Base-by-base conservation (phyloP, 495 filamentous ascomycete genomes). In the Aspergillus nidulans region DNA sequence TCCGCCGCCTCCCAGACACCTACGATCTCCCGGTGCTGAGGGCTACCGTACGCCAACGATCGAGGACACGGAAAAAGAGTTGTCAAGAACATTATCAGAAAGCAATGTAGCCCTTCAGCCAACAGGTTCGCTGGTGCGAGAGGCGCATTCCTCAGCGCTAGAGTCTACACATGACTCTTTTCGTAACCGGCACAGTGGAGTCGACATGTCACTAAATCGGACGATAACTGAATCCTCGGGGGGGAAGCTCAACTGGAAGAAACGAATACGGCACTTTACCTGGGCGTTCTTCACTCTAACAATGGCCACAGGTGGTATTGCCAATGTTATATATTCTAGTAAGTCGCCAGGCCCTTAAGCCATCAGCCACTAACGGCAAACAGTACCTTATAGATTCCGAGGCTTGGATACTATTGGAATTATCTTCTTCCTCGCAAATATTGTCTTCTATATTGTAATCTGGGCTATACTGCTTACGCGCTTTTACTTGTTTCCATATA, bases 261-360 rank as follows among this genome's bases (percentile, higher is more conserved):
- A 76, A 45, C 67, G 77, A 4, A 75, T 80, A 56, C 70, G 76
- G 3, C 76, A 81, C 66, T 65, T 76, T 34, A 81, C 79, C 1
- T 89, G 85, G 86, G 85, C 84, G 6, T 90, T 82, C 71, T 89
- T 89, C 53, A 87, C 85, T 4, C 75, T 87, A 72, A 82, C 79
- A 15, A 91, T 91, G 89, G 89, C 90, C 3, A 94, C 90, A 0
- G 90, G 90, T 12, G 90, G 90, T 0, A 74, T 95, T 55, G 85
- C 89, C 8, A 94, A 92, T 71, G 86, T 90, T 10, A 63, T 94
- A 49, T 79, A 87, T 62, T 75, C 78, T 20, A 78, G 88, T 90
- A 78, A 58, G 51, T 42, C 1, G 47, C 5, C 51, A 25, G 6
- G n/a, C 19, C 20, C 6, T 25, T 16, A n/a, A 20, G 4, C 26